A percentile compares a stretch with the other conserved stretches of the same genome.
Evolutionary conservation across 164 flowering plant species (phyloP).

Genomic region (Santalum album): DNA sequence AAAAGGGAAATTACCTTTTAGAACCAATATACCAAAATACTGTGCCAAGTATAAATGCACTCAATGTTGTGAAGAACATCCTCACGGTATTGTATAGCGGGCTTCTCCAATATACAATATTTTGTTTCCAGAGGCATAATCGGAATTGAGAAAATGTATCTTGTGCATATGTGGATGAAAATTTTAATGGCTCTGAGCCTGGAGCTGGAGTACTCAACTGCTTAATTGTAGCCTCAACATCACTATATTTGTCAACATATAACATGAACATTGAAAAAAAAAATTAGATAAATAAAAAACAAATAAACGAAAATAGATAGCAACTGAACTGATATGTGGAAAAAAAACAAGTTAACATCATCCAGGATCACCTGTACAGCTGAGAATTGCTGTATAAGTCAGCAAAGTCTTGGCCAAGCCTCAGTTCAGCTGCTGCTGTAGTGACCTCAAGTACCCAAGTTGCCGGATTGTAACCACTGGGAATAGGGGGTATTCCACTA

Average conservation of each 20-base stretch:
- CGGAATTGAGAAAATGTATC: slow-evolving; percentile 35
- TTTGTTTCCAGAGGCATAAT: slow-evolving; percentile 74
- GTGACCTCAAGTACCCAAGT: slow-evolving; percentile 95
- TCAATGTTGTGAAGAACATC: slow-evolving; percentile 43
- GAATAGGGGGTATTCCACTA: slow-evolving; percentile 49
- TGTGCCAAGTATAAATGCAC: slow-evolving; percentile 63
- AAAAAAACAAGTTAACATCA: not conserved
- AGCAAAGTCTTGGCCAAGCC: slow-evolving; percentile 58
- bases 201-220: slow-evolving; percentile 45
- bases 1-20: slow-evolving; percentile 40
- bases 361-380: slow-evolving; percentile 49
- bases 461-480: slow-evolving; percentile 80
- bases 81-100: slow-evolving; percentile 75
- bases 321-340: too few relatives aligned
- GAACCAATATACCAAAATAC: slow-evolving; percentile 80
- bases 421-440: slow-evolving; percentile 62
- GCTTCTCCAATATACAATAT: slow-evolving; percentile 86
- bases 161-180: slow-evolving; percentile 48
- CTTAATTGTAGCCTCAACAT: slow-evolving; percentile 57
- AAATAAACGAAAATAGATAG: not conserved
- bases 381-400: slow-evolving; percentile 48
- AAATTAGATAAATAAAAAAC: not conserved
- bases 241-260: slow-evolving; percentile 25
- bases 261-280: not conserved
- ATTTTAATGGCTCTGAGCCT: slow-evolving; percentile 59